Evolutionary conservation across 2,329 filamentous ascomycete genomes (phyloP).

Genomic region (Purpureocillium lavendulum): DNA sequence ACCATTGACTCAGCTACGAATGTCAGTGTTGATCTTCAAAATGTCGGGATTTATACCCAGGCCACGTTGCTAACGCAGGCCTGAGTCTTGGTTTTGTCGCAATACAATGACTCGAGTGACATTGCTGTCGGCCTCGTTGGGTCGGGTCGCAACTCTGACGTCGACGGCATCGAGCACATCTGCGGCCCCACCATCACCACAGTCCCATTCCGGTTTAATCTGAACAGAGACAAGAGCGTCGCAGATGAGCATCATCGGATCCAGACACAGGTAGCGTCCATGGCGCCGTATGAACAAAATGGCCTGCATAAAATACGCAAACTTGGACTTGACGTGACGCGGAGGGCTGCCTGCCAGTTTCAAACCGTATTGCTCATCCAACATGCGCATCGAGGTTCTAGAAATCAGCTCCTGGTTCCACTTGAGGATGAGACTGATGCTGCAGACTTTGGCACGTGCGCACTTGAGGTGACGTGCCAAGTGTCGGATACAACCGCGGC

Average conservation of each 20-base stretch:
- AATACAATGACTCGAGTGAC: not conserved
- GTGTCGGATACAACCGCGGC: not conserved
- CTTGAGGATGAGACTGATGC: not conserved
- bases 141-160: conserved; percentile 2
- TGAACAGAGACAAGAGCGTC: not conserved
- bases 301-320: conserved; percentile 47
- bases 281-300: conserved; percentile 37
- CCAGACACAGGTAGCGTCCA: not conserved
- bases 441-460: conserved; percentile 3
- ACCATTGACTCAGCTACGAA: too few relatives aligned
- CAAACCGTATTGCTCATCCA: conserved; percentile 20
- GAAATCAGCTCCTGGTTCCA: not conserved
- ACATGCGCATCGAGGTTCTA: not conserved
- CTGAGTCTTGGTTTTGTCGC: conserved; percentile 1
- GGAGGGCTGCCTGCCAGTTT: conserved; percentile 42
- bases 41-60: not conserved
- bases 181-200: conserved; percentile 5
- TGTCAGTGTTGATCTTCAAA: too few relatives aligned
- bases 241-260: not conserved
- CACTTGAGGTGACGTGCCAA: conserved; percentile 4
- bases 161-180: conserved; percentile 4
- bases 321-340: conserved; percentile 41
- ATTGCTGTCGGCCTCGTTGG: conserved; percentile 2
- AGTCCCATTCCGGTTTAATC: not conserved
- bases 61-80: conserved; percentile 1